Percentiles rank a stretch among this genome's conserved stretches.
Evolutionary conservation across 2,329 filamentous ascomycete genomes (phyloP).

Genomic region (Aspergillus quadrilineatus): DNA sequence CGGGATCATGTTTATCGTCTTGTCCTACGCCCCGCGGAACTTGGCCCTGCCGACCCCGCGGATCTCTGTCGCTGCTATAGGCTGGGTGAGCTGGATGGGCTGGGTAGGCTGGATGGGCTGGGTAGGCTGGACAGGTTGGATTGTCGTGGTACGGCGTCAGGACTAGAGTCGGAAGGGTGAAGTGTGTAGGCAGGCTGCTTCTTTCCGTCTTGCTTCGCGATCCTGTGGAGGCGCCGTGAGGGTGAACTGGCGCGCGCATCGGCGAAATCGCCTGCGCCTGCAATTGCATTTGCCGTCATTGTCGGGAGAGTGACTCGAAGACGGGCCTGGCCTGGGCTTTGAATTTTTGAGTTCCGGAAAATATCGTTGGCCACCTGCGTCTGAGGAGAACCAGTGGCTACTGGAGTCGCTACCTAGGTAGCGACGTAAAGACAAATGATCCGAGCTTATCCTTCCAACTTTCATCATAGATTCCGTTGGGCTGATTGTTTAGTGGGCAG

Average conservation of each 20-base stretch:
- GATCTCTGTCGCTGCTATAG: slow-evolving; percentile 10
- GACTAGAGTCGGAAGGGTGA: not conserved
- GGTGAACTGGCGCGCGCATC: not conserved
- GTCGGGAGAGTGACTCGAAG: not conserved
- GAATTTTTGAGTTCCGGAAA: not conserved
- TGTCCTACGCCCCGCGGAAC: slow-evolving; percentile 14
- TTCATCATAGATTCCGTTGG: not conserved
- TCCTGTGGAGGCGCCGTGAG: not conserved
- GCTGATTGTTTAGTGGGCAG: not conserved
- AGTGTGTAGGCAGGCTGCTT: not conserved
- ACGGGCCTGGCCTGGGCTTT: not conserved
- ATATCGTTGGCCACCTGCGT: not conserved
- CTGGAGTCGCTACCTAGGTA: too few relatives aligned
- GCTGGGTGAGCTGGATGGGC: not conserved
- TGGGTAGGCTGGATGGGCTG: not conserved
- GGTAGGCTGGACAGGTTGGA: too few relatives aligned
- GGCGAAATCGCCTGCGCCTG: not conserved
- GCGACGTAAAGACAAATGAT: not conserved
- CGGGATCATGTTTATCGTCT: not conserved
- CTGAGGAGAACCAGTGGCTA: too few relatives aligned
- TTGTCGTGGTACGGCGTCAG: too few relatives aligned
- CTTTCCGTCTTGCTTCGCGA: not conserved
- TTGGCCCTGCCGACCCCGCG: slow-evolving; percentile 17
- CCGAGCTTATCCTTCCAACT: not conserved
- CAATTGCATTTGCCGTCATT: not conserved